Conservation (phyloP, 345 rosid genomes). For the Viola odorata region DNA sequence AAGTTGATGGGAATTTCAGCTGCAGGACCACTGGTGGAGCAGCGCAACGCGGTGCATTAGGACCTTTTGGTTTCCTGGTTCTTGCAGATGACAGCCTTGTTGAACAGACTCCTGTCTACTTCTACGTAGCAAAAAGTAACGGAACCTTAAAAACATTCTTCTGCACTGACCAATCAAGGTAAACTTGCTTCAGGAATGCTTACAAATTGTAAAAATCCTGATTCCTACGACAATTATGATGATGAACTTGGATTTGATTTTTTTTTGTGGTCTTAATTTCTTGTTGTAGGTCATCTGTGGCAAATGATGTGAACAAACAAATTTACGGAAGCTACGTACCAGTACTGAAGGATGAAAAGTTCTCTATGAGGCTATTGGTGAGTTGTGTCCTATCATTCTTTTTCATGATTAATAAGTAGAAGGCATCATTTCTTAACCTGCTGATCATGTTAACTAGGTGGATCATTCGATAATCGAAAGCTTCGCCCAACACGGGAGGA, state of each 20-base stretch:
- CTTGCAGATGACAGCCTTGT: slow-evolving; percentile 53
- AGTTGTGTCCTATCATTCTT: slow-evolving; percentile 9
- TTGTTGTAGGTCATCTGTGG: slow-evolving; percentile 54
- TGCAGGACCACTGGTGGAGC: slow-evolving; percentile 52
- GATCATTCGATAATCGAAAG: slow-evolving; percentile 80
- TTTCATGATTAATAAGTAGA: neutral
- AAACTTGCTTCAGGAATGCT: neutral
- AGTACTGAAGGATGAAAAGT: slow-evolving; percentile 65
- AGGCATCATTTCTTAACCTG: neutral
- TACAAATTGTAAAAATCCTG: neutral
- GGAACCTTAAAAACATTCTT: slow-evolving; percentile 60
- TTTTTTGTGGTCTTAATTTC: neutral
- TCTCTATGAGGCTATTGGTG: slow-evolving; percentile 62
- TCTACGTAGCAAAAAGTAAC: slow-evolving; percentile 59
- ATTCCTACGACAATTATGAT: neutral
- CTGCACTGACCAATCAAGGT: slow-evolving; percentile 77
- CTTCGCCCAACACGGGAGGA: slow-evolving; percentile 82
- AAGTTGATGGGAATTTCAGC: slow-evolving; percentile 41
- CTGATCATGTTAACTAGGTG: slow-evolving; percentile 25
- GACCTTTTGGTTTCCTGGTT: slow-evolving; percentile 85
- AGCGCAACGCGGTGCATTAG: slow-evolving; percentile 58
- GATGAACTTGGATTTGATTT: neutral
- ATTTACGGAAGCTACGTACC: slow-evolving; percentile 59
- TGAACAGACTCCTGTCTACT: slow-evolving; percentile 86
- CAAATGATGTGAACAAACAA: slow-evolving; percentile 54